Conservation (phyloP, 768 basidiomycete species). For the Coprinopsis strossmayeri region DNA sequence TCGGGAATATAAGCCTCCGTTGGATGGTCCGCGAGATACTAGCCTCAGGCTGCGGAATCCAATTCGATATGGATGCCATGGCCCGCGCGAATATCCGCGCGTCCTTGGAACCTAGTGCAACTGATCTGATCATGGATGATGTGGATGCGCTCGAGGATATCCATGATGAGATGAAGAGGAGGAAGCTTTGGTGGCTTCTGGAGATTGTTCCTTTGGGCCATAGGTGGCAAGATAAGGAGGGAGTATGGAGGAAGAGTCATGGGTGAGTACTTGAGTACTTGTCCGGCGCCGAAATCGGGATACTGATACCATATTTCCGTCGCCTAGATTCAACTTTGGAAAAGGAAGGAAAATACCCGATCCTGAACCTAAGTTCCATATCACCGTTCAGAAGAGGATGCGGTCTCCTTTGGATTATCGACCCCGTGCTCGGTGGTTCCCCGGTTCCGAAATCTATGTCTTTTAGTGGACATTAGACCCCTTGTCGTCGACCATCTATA, state of each 20-base stretch:
- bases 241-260: constrained; percentile 46
- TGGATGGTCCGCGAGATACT: constrained; percentile 76
- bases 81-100: constrained; percentile 29
- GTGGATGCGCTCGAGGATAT: constrained; percentile 38
- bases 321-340: constrained; percentile 45
- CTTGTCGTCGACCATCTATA: too few species aligned
- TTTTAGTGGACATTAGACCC: too few species aligned
- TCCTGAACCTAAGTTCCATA: constrained; percentile 50
- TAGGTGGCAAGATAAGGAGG: constrained; percentile 47
- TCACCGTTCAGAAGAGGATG: constrained; percentile 57
- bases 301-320: too few species aligned
- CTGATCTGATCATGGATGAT: constrained; percentile 20
- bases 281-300: too few species aligned
- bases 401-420: constrained; percentile 42
- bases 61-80: constrained; percentile 47
- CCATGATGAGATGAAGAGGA: constrained; percentile 41
- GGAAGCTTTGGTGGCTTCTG: constrained; percentile 61
- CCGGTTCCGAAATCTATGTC: constrained; percentile 43
- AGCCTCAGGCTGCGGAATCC: constrained; percentile 46
- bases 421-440: constrained; percentile 48
- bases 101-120: constrained; percentile 10
- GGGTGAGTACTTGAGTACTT: too few species aligned
- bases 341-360: constrained; percentile 47
- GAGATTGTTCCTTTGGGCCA: constrained; percentile 53
- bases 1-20: constrained; percentile 56